Percentiles rank a stretch among this genome's conserved stretches.
Conservation (phyloP, 2,329 filamentous ascomycete species). For the Calonectria pteridis region DNA sequence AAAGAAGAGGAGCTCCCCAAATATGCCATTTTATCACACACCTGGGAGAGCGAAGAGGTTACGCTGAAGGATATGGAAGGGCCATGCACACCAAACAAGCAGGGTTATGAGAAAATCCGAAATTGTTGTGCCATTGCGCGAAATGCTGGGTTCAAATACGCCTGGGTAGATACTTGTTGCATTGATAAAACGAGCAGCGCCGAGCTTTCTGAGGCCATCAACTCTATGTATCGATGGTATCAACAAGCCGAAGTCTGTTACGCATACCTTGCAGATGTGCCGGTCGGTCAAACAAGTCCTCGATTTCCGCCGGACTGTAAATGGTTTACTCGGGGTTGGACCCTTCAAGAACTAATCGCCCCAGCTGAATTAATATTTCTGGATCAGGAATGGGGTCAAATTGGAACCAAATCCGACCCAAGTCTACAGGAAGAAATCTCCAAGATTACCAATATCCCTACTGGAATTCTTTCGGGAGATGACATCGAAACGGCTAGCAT, state of each 20-base stretch:
- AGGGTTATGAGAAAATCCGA: neutral
- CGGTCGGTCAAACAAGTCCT: neutral
- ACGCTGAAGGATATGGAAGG: neutral
- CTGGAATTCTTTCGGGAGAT: neutral
- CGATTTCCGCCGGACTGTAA: neutral
- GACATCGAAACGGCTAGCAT: neutral
- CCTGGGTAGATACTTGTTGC: neutral
- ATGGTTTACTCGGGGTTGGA: slow-evolving; percentile 1
- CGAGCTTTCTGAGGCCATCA: neutral
- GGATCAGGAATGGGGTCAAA: neutral
- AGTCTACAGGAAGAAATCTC: neutral
- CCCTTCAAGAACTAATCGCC: neutral
- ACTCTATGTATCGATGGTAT: neutral
- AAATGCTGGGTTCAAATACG: neutral
- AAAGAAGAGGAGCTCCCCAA: neutral
- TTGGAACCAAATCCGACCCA: neutral
- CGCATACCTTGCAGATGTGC: neutral
- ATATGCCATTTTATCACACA: neutral
- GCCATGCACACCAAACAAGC: neutral
- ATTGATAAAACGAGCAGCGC: neutral
- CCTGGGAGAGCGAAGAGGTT: neutral
- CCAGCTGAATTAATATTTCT: neutral
- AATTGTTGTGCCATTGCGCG: neutral
- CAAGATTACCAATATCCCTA: neutral
- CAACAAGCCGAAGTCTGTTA: neutral